Evolutionary conservation across 1,284 basidiomycete genomes (phyloP), one percentile per base, ranked within the genome.

Genomic region (Inonotus obliquus): DNA sequence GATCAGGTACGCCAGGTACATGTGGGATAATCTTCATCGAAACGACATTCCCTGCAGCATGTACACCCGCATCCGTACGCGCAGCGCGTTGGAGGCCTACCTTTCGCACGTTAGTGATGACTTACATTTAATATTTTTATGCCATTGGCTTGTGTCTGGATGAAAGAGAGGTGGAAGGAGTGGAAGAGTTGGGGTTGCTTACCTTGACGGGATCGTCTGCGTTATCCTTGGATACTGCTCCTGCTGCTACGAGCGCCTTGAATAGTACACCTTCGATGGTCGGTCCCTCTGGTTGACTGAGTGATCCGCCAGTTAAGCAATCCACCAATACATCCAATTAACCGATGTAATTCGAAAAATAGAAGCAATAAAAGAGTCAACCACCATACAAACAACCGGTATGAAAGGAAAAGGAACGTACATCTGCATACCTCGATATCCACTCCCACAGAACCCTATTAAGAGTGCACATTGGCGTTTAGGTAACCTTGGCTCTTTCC

Each of bases 391-490:
- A 14, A 14, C 14, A 25, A 14, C 10, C 41, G 19, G n/a, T n/a
- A n/a, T 23, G n/a, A 51, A 52, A 44, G 56, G 23, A 29, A 44
- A 21, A 45, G 44, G 25, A 32, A 80, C 91, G 72, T 73, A 96
- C 94, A 97, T 92, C 76, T 99, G 96, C 87, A 98, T 96, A 27
- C 96, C 96, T 68, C 84, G 90, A 73, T 91, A 98, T 0, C 89
- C 87, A 2, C 87, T 84, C 7, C 89, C 90, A 71, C 89, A 91
- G 67, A 91, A 92, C 2, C 91, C 90, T 45, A 93, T 79, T 49
- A 92, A 75, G 57, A 93, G 70, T 0, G 89, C 90, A 56, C 84
- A 85, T 72, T 84, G 82, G 63, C 86, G 80, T 72, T 93, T 93
- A 4, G 91, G 89, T 21, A 88, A 74, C 38, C 89, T 79, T 23